These are phyloP conservation scores for Corylus americana DNA, from an alignment of 306 rosid genomes.

Conservation along the genomic window DNA sequence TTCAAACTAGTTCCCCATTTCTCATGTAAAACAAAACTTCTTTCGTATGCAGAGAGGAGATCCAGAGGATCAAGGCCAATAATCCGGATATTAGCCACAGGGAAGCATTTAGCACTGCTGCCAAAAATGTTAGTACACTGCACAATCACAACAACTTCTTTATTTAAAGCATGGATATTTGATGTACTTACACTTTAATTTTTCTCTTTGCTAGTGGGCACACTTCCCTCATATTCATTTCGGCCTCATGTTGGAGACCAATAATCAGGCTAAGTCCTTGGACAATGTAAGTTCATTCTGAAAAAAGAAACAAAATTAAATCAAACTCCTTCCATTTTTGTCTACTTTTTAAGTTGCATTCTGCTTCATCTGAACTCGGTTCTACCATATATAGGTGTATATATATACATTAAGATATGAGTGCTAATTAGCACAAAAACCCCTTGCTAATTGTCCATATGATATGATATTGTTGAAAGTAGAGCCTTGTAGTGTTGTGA, in stretches of 20 bases:
- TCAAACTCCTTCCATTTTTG: neutral
- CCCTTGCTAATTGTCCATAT: no score
- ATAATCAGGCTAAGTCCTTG: constrained; percentile 68
- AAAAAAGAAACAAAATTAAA: neutral
- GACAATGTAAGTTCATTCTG: constrained; percentile 58
- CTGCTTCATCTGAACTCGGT: no score
- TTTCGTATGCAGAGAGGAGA: constrained; percentile 73
- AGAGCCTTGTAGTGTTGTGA: no score
- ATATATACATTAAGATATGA: neutral
- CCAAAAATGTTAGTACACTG: constrained; percentile 63
- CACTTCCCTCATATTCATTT: constrained; percentile 98
- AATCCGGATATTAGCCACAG: constrained; percentile 96
- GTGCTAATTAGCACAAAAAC: neutral
- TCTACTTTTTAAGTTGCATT: neutral
- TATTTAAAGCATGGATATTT: no score
- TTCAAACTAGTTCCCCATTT: neutral
- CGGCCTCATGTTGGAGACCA: constrained; percentile 88
- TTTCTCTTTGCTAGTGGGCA: constrained; percentile 67
- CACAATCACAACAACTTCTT: neutral
- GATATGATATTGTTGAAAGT: no score
- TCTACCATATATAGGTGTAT: no score
- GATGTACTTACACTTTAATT: no score
- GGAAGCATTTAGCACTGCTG: constrained; percentile 98
- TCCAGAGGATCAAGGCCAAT: constrained; percentile 96
- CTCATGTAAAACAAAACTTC: constrained; percentile 16